phyloP scores from a whole-genome alignment of 2,329 filamentous ascomycete species.

The Trichoderma asperellum region DNA sequence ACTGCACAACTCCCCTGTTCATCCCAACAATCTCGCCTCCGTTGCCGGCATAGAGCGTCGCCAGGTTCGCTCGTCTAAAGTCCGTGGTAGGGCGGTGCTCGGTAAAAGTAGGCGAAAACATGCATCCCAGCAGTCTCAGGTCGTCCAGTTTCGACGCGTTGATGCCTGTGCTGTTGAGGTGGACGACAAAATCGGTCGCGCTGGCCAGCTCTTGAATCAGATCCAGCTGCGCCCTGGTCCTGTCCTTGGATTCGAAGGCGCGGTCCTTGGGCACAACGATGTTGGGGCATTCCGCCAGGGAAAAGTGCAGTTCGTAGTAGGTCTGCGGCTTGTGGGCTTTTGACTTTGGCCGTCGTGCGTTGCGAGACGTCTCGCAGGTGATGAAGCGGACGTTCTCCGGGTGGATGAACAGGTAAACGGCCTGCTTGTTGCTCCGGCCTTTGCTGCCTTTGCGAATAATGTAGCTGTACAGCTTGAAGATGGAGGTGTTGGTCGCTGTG shows the following conservation, averaged over 20 bases:
- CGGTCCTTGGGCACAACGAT: background rate
- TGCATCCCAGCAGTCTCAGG: background rate
- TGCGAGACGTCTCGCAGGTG: background rate
- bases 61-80: background rate
- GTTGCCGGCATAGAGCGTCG: conserved; percentile 5
- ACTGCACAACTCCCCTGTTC: background rate
- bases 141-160: background rate
- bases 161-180: background rate
- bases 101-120: background rate
- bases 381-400: conserved; percentile 4
- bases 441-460: conserved; percentile 9
- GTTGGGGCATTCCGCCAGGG: background rate
- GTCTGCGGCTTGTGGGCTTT: background rate
- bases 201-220: background rate
- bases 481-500: background rate
- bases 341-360: background rate
- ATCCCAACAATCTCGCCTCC: background rate
- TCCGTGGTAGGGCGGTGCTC: background rate
- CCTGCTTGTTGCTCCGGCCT: conserved; percentile 5
- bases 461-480: conserved; percentile 10
- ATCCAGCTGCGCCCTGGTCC: background rate
- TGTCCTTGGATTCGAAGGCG: background rate
- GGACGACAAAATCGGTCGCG: background rate
- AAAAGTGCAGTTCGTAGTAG: background rate
- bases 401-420: conserved; percentile 11